Evolutionary conservation across 2,329 filamentous ascomycete genomes (phyloP).

Genomic region (Xylariaceae sp.): DNA sequence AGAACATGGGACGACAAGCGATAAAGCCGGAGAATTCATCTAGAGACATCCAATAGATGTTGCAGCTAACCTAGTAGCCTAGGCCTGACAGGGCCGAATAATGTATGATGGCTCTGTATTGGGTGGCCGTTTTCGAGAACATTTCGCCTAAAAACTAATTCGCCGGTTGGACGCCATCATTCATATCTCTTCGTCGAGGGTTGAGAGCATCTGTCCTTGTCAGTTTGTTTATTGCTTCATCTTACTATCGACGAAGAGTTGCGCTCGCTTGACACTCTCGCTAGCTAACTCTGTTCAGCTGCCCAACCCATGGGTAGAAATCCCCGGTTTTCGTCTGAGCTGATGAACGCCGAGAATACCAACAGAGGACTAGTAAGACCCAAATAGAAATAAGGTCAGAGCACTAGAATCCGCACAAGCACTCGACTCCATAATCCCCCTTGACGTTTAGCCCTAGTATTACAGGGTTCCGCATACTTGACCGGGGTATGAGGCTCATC

Average conservation of each 20-base stretch:
- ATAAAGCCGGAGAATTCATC: not conserved
- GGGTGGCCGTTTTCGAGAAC: not conserved
- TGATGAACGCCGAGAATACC: not conserved
- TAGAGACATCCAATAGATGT: not conserved
- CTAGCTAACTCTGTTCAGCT: not conserved
- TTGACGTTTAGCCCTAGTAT: conserved; percentile 14
- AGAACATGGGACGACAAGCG: not conserved
- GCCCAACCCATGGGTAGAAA: not conserved
- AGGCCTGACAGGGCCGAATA: not conserved
- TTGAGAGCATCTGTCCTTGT: not conserved
- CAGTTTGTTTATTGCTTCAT: not conserved
- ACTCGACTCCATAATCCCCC: conserved; percentile 12
- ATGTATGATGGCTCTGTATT: not conserved
- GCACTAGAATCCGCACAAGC: conserved; percentile 7
- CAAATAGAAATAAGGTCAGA: not conserved
- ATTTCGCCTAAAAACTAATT: not conserved
- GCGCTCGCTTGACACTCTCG: not conserved
- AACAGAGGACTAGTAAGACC: no score
- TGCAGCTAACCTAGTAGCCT: no score
- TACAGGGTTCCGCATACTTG: conserved; percentile 15
- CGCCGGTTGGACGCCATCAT: not conserved
- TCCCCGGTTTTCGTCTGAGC: not conserved
- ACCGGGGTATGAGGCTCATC: conserved; percentile 18
- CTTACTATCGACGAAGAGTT: not conserved
- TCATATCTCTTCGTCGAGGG: not conserved